Conservation (phyloP, 352 stramenopile genomes). For the Phytopythium aichiense region DNA sequence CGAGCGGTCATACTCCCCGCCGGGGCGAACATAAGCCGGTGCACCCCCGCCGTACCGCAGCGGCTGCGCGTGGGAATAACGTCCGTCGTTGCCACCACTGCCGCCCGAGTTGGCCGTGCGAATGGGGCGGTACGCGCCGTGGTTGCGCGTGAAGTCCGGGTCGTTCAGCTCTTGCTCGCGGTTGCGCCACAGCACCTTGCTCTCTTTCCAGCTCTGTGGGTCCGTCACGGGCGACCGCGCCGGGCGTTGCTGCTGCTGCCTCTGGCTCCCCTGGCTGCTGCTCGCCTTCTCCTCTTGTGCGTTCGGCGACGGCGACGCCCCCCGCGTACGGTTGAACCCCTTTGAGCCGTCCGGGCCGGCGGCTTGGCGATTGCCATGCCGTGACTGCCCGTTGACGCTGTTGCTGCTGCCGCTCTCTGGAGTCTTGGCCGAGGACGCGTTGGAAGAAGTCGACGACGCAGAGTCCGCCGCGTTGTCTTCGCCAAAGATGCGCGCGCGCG, state of each 20-base stretch:
- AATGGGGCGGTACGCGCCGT: conserved; percentile 53
- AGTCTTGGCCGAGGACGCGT: conserved; percentile 11
- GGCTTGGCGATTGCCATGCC: conserved; percentile 39
- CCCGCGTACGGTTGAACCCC: conserved; percentile 22
- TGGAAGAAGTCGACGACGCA: conserved; percentile 14
- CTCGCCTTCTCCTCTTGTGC: not conserved
- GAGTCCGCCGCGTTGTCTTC: conserved; percentile 30
- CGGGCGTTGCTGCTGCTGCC: conserved; percentile 2
- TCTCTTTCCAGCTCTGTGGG: conserved; percentile 81
- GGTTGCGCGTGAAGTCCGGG: conserved; percentile 87
- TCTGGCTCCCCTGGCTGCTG: not conserved
- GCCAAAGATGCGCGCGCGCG: conserved; percentile 93
- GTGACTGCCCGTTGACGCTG: conserved; percentile 5
- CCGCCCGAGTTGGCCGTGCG: conserved; percentile 14
- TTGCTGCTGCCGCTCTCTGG: conserved; percentile 1
- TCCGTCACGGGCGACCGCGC: conserved; percentile 2
- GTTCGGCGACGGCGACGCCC: not conserved
- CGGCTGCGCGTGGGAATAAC: conserved; percentile 17
- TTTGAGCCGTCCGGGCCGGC: conserved; percentile 49
- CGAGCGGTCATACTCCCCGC: conserved; percentile 5
- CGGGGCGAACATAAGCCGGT: conserved; percentile 11
- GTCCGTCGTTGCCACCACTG: conserved; percentile 7
- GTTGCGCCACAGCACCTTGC: conserved; percentile 93
- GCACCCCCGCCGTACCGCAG: conserved; percentile 16
- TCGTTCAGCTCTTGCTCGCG: conserved; percentile 93